Conservation (phyloP, 2,329 filamentous ascomycete species). For the Fusarium liriodendri region DNA sequence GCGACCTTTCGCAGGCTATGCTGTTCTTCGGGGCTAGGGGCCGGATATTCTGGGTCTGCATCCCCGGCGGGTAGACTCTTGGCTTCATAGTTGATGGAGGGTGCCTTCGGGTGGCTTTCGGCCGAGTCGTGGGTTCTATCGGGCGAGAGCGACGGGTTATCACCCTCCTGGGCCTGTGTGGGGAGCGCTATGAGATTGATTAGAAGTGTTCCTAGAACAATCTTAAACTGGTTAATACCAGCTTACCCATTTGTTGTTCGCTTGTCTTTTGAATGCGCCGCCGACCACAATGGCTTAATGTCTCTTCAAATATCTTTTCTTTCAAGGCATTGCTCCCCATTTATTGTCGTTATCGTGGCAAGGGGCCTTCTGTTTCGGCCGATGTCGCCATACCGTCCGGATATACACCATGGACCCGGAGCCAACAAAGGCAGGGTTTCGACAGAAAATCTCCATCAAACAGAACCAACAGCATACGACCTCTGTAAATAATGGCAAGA, state of each 20-base stretch:
- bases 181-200: not conserved
- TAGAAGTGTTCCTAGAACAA: not conserved
- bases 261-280: not conserved
- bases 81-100: not conserved
- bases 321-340: not conserved
- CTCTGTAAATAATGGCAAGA: not conserved
- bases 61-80: not conserved
- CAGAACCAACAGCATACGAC: not conserved
- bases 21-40: not conserved
- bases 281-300: not conserved
- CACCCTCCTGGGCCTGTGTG: not conserved
- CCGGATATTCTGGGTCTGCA: not conserved
- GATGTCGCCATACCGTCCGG: not conserved
- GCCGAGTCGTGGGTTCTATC: not conserved
- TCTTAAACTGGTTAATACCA: no score
- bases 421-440: not conserved
- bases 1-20: conserved; percentile 34
- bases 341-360: not conserved
- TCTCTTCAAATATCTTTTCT: not conserved
- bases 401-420: not conserved
- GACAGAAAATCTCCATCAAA: not conserved
- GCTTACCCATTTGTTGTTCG: not conserved
- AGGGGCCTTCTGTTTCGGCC: not conserved
- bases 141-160: not conserved
- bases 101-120: not conserved